Evolutionary conservation across 2,329 filamentous ascomycete genomes (phyloP).

Genomic region (Colletotrichum nymphaeae): DNA sequence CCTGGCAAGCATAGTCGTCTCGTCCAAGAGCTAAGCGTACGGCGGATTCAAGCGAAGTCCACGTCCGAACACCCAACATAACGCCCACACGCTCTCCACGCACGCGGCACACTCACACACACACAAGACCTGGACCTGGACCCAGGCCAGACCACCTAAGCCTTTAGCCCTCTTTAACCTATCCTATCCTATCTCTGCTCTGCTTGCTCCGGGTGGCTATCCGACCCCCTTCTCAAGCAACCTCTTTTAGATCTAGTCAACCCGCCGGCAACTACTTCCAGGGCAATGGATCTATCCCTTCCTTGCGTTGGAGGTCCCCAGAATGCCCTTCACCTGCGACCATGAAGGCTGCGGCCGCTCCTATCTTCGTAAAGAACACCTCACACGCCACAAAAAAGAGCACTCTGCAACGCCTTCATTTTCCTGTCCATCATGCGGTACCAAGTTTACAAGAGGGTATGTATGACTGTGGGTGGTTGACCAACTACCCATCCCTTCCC

Average conservation of each 20-base stretch:
- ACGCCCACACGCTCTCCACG: background rate
- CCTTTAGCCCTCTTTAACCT: background rate
- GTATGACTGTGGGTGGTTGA: background rate
- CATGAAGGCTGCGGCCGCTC: slow-evolving; percentile 31
- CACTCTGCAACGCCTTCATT: slow-evolving; percentile 16
- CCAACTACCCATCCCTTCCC: background rate
- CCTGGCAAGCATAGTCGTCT: no score
- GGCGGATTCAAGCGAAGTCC: slow-evolving; percentile 15
- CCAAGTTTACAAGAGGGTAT: slow-evolving; percentile 30
- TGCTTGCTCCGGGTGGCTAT: background rate
- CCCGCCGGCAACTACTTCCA: background rate
- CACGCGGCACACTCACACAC: background rate
- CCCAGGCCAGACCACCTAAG: no score
- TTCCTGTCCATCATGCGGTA: slow-evolving; percentile 20
- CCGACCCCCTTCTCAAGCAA: no score
- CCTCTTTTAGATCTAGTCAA: background rate
- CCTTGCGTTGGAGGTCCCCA: background rate
- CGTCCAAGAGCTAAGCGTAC: background rate
- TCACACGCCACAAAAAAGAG: slow-evolving; percentile 31
- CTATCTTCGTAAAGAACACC: slow-evolving; percentile 30
- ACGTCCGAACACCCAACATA: slow-evolving; percentile 15
- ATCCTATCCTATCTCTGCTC: background rate
- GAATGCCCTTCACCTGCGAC: slow-evolving; percentile 27
- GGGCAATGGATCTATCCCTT: slow-evolving; percentile 20
- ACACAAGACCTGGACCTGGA: background rate